Base-by-base conservation (phyloP, 345 rosid species). In the Euphorbia lathyris region DNA sequence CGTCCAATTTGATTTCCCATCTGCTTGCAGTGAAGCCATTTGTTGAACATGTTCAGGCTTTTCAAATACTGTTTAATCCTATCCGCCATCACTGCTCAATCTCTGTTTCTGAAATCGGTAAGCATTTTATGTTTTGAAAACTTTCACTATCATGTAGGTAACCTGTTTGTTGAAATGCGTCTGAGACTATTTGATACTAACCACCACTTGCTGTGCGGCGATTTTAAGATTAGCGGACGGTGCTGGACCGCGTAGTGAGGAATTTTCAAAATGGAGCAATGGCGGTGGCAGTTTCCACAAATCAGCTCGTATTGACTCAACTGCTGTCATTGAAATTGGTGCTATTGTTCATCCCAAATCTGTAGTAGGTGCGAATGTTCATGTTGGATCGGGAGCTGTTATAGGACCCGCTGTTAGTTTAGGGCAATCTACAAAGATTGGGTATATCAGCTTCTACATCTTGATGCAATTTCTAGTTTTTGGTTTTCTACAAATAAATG, bases 201-300 rank as follows among this genome's bases (percentile, higher is more conserved):
- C 22, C n/a, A 5, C 23, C n/a, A 3, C 43, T 2, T 64, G 38
- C 62, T 58, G 53, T 40, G 45, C 50, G 53, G 52, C 57, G 30
- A 20, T 29, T 63, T 72, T 62, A n/a, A n/a, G n/a, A n/a, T 70
- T 59, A 81, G 91, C n/a, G n/a, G n/a, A n/a, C n/a, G n/a, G n/a
- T n/a, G 40, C n/a, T 43, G n/a, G n/a, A n/a, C n/a, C n/a, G n/a
- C n/a, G 38, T 72, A 36, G 25, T 1, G 71, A 3, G 32, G 86
- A 78, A 29, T 89, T 82, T 72, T 66, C 70, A 25, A 79, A 74
- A 66, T 90, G 94, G 88, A 11, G 66, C 56, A 84, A 88, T 55
- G 98, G 96, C 29, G 94, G 87, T 80, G 96, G 94, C 14, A 63
- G 17, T 20, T 79, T 84, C 72, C 96, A 92, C 74, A 69, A 75